A percentile compares a stretch with the other conserved stretches of the same genome.
phyloP scores from a whole-genome alignment of 257 asterid genomes.

The Jacaranda copaia region DNA sequence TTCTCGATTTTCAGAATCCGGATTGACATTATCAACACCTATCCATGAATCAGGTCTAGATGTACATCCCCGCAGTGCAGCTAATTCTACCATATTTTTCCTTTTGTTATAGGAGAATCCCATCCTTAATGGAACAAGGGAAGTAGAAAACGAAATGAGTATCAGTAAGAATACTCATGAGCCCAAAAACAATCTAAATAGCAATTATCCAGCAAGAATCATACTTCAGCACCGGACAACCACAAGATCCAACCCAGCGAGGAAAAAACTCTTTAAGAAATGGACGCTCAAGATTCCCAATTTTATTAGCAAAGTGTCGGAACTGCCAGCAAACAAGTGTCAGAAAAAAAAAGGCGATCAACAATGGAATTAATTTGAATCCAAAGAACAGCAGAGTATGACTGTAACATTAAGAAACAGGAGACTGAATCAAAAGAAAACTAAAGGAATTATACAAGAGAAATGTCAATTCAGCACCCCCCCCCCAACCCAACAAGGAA shows the following conservation, averaged over 20 bases:
- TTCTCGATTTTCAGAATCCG: constrained; percentile 82
- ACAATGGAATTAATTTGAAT: constrained; percentile 15
- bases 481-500: background rate
- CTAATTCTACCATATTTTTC: constrained; percentile 93
- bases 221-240: constrained; percentile 96
- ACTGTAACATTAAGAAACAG: constrained; percentile 15
- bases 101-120: constrained; percentile 97
- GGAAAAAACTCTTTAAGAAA: constrained; percentile 98
- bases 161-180: constrained; percentile 44
- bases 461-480: background rate
- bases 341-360: constrained; percentile 31
- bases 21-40: constrained; percentile 59
- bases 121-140: constrained; percentile 65
- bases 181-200: constrained; percentile 41
- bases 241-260: constrained; percentile 99
- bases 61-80: constrained; percentile 90
- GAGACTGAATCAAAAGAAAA: background rate
- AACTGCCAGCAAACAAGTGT: constrained; percentile 64
- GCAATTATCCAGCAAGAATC: constrained; percentile 44
- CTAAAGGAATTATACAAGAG: background rate
- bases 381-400: background rate
- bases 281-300: constrained; percentile 99
- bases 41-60: constrained; percentile 74
- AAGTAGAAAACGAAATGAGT: constrained; percentile 34
- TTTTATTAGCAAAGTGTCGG: constrained; percentile 95